Conservation (phyloP, 1,139 yeast genomes). For the Hemisphaericaspora lyxosophila region DNA sequence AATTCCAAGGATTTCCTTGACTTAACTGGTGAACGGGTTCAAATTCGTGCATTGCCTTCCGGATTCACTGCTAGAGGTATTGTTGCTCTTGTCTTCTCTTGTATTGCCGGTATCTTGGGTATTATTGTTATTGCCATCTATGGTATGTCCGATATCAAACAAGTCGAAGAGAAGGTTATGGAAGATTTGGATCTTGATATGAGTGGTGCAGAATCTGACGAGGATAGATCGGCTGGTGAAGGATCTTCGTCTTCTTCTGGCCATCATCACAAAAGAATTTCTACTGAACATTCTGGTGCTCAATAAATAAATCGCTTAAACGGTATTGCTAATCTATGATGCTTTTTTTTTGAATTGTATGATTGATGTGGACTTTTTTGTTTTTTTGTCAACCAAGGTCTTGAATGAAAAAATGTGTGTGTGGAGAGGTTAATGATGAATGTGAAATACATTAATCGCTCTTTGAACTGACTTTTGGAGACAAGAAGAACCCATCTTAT, state of each 20-base stretch:
- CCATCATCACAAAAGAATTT: too few relatives aligned
- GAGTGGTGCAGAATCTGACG: constrained; percentile 34
- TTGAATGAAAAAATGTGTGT: constrained; percentile 21
- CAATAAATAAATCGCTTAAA: too few relatives aligned
- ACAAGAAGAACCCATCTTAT: background rate
- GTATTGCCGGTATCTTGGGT: constrained; percentile 60
- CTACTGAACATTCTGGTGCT: too few relatives aligned
- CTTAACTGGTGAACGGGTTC: constrained; percentile 56
- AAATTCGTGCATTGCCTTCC: constrained; percentile 55
- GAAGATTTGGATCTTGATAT: constrained; percentile 57
- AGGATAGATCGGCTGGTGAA: constrained; percentile 1
- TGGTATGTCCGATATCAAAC: constrained; percentile 66
- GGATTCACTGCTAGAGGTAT: constrained; percentile 73
- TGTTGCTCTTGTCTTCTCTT: constrained; percentile 58
- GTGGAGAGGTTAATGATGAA: constrained; percentile 9
- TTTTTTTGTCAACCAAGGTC: constrained; percentile 5
- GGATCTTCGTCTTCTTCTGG: background rate
- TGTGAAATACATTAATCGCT: background rate
- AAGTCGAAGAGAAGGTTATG: constrained; percentile 58
- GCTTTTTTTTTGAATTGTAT: too few relatives aligned
- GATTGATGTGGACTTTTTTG: background rate
- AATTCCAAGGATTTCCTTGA: constrained; percentile 51
- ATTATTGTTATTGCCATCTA: constrained; percentile 53
- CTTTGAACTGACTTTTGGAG: constrained; percentile 4
- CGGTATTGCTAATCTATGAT: too few relatives aligned